phyloP scores from a whole-genome alignment of 108 stramenopile species.

The Pseudonitzschia multiseries region DNA sequence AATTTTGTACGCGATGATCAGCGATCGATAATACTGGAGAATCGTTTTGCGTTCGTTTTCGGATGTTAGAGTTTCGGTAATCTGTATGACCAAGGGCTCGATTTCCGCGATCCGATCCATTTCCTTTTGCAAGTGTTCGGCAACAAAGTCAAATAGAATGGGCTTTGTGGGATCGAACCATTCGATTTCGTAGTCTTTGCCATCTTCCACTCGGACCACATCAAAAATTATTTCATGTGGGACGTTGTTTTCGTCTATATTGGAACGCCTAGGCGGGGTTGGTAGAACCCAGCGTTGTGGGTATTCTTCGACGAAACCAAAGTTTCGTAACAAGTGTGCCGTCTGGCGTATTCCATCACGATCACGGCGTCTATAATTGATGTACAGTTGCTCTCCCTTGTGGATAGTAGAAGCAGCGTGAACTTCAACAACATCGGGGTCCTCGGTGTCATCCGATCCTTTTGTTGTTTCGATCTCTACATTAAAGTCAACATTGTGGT shows the following conservation, averaged over 20 bases:
- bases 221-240: slow-evolving; percentile 16
- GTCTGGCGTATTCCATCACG: neutral
- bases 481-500: slow-evolving; percentile 26
- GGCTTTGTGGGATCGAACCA: neutral
- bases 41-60: slow-evolving; percentile 22
- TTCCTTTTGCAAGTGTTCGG: slow-evolving; percentile 3
- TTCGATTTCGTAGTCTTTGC: neutral
- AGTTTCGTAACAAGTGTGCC: slow-evolving; percentile 44
- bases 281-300: slow-evolving; percentile 59
- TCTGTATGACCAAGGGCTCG: neutral
- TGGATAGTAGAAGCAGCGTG: slow-evolving; percentile 18
- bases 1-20: slow-evolving; percentile 12
- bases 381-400: slow-evolving; percentile 40
- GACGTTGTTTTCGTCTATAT: slow-evolving; percentile 5
- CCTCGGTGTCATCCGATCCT: neutral
- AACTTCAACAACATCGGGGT: neutral
- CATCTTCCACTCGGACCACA: neutral
- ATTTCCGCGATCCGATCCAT: slow-evolving; percentile 2
- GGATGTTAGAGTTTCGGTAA: neutral
- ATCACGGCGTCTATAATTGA: slow-evolving; percentile 8
- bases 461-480: neutral
- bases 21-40: slow-evolving; percentile 22
- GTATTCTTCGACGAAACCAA: slow-evolving; percentile 65
- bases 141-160: neutral
- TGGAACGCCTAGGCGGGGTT: slow-evolving; percentile 23